Evolutionary conservation across 2,329 filamentous ascomycete genomes (phyloP), one percentile per base, ranked within the genome.

Genomic region (Emydomyces testavorans): DNA sequence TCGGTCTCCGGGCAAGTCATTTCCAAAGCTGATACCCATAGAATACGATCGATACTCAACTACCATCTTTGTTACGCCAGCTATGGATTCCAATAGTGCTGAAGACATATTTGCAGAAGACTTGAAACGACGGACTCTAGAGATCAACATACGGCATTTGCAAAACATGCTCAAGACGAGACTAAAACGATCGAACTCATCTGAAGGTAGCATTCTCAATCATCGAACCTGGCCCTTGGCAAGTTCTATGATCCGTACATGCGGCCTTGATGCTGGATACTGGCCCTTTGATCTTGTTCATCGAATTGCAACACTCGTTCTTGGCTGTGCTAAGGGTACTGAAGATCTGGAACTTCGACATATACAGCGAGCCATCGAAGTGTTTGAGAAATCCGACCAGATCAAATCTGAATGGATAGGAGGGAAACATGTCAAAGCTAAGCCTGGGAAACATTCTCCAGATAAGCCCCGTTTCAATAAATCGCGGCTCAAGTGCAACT

Each of bases 131-230:
- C 66, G 72, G 20, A 73, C 70, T 26, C 59, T 67, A 46, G 71
- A 71, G 29, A 78, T 83, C 53, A 85, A 85, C 55, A 67, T 81
- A 49, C 71, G 79, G 8, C 79, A 85, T 60, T 66, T 84, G 1
- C 73, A 77, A 55, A 73, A 76, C 49, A 82, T 83, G 77, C 67
- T 84, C 55, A 59, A 61, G 50, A 61, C 60, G 52, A 57, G 65
- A 52, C 55, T 70, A 48, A 59, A 61, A 50, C 57, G 61, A 53
- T 21, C 46, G 46, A 54, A 57, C 24, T 57, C 54, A 1, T 53
- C 57, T n/a, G 57, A 64, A 23, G 60, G 62, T 44, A 58, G 62
- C 23, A 55, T 60, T 24, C 55, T 71, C 15, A 50, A 18, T 31
- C 13, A 56, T 66, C 20, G 52, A 51, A 11, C 56, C 20, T 66